Conservation (phyloP, 768 basidiomycete species). For the Trametes gibbosa region DNA sequence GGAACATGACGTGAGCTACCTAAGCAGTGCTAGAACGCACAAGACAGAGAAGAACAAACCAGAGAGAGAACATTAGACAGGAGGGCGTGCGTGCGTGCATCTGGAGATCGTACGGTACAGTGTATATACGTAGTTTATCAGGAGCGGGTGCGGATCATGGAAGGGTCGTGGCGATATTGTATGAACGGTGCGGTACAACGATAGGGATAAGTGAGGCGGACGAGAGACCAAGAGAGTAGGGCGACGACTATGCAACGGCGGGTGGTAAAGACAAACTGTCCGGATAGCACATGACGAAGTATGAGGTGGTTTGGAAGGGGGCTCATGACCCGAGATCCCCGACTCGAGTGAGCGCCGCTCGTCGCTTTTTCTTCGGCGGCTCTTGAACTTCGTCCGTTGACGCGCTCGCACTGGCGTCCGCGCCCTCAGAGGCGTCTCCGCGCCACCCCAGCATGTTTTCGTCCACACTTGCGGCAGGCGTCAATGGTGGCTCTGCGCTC, state of each 20-base stretch:
- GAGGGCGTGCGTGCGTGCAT: too few species aligned
- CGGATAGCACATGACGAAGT: neutral
- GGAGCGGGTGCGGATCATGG: neutral
- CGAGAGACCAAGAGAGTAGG: neutral
- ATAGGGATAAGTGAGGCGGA: slow-evolving; percentile 11
- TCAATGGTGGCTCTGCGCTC: slow-evolving; percentile 33
- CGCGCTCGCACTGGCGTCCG: slow-evolving; percentile 24
- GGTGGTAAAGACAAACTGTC: neutral
- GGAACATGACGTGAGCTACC: too few species aligned
- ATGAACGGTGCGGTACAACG: slow-evolving; percentile 8
- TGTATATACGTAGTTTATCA: neutral
- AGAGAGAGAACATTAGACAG: neutral
- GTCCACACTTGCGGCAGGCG: slow-evolving; percentile 32
- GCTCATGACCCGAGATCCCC: slow-evolving; percentile 42
- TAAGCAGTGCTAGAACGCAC: too few species aligned
- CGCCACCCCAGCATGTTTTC: slow-evolving; percentile 16
- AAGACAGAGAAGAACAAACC: neutral
- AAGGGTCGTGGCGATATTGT: neutral
- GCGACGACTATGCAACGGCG: neutral
- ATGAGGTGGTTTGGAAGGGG: too few species aligned
- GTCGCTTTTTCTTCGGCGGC: slow-evolving; percentile 83
- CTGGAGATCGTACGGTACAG: neutral
- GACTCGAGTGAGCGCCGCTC: slow-evolving; percentile 72
- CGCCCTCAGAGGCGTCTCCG: slow-evolving; percentile 18
- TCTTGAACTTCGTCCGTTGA: slow-evolving; percentile 33